Evolutionary conservation across 1,139 yeast species (phyloP), one percentile per base, ranked within the genome.

Genomic region (Debaryomyces subglobosus): DNA sequence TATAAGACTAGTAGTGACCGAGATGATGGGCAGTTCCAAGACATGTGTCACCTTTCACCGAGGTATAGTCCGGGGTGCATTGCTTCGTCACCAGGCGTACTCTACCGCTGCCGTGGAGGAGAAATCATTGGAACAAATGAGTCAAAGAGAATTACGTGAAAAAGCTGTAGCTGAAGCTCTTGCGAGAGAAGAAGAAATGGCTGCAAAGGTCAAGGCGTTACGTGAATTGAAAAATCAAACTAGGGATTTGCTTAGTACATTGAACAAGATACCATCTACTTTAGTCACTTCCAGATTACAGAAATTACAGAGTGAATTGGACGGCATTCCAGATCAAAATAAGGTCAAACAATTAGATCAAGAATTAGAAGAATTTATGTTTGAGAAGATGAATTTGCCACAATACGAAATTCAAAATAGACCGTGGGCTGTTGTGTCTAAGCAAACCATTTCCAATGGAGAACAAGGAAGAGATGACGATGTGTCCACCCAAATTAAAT

Each of bases 141-240:
- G 63, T 13, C 73, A 68, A 50, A 68, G 65, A 49, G 70, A 65
- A 49, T 54, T 67, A 30, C 71, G 79, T 58, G 79, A 75, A 53
- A 64, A 57, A 51, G 77, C 76, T 2, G 58, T 75, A 40, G 76
- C 78, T 1, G 78, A 74, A 51, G 79, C 79, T 0, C 64, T 74
- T 34, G 79, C 79, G 4, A 64, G 65, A 51, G 80, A 75, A 54
- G 79, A 74, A 63, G 78, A 69, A 51, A 71, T 70, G 25, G 61
- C 67, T 33, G 68, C 70, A 20, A 69, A 59, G 49, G 68, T 71
- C 30, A 73, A 72, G 51, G 64, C 67, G 15, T 60, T 76, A 43
- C 63, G 77, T 35, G 75, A 72, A 51, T 64, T 74, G 49, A 71
- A 67, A 45, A 57, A 57, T 18, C 55, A 60, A 37, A 65, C 77